Evolutionary conservation across 768 basidiomycete species (phyloP).

Genomic region (Hygrophorus russula): DNA sequence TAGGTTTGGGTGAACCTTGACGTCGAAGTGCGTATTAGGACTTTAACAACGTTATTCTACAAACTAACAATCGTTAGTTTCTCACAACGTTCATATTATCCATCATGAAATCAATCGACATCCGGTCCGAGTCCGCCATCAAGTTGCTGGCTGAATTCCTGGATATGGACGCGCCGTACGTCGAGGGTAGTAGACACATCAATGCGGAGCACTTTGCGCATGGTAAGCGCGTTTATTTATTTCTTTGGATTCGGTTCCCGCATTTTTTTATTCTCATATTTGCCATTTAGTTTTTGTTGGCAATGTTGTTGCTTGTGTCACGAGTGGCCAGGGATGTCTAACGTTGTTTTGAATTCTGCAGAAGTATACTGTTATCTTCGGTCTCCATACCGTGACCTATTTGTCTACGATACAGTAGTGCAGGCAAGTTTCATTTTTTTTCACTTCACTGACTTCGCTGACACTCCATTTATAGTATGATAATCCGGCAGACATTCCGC

Average conservation of each 20-base stretch:
- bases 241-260: conserved; percentile 1
- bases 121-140: conserved; percentile 81
- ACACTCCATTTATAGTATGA: conserved; percentile 40
- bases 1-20: conserved; percentile 69
- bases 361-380: conserved; percentile 86
- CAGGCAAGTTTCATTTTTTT: conserved; percentile 62
- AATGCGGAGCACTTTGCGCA: conserved; percentile 94
- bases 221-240: conserved; percentile 37
- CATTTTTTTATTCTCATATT: background rate
- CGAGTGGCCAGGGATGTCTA: too few species aligned
- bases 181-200: conserved; percentile 41
- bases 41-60: background rate
- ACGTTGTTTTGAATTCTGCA: conserved; percentile 16
- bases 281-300: too few species aligned
- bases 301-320: too few species aligned
- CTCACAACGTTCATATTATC: conserved; percentile 82
- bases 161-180: conserved; percentile 58
- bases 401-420: conserved; percentile 67
- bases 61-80: conserved; percentile 38
- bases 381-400: conserved; percentile 80
- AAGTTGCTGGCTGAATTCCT: conserved; percentile 81
- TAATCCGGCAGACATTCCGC: conserved; percentile 28
- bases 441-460: background rate
- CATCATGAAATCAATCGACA: conserved; percentile 86
- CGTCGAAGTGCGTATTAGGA: conserved; percentile 50